A percentile compares a stretch with the other conserved stretches of the same genome.
phyloP scores from a whole-genome alignment of 1,284 basidiomycete species.

The Grifola frondosa region DNA sequence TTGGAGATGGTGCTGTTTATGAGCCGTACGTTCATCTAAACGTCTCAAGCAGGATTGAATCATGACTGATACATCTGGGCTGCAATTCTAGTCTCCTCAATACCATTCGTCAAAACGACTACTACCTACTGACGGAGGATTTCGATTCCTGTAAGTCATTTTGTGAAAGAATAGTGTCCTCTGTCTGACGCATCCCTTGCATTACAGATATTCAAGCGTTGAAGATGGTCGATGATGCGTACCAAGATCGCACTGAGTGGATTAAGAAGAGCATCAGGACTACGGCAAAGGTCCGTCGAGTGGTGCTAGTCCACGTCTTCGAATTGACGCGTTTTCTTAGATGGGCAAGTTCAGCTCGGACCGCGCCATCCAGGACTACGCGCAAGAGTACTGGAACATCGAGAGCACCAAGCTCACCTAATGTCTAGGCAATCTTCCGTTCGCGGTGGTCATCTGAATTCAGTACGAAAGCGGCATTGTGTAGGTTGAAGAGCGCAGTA shows the following conservation, averaged over 20 bases:
- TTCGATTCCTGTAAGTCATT: slow-evolving; percentile 78
- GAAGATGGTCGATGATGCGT: slow-evolving; percentile 84
- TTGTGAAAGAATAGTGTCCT: slow-evolving; percentile 4
- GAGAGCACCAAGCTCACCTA: slow-evolving; percentile 31
- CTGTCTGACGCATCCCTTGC: background rate
- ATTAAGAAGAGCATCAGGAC: slow-evolving; percentile 88
- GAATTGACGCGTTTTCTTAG: slow-evolving; percentile 34
- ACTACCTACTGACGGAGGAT: slow-evolving; percentile 85
- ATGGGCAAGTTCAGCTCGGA: slow-evolving; percentile 97
- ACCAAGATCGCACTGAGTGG: slow-evolving; percentile 81
- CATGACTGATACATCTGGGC: background rate
- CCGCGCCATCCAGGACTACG: slow-evolving; percentile 87
- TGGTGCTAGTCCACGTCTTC: slow-evolving; percentile 3
- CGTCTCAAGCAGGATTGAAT: background rate
- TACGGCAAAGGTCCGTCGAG: slow-evolving; percentile 60
- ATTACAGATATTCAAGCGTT: slow-evolving; percentile 73
- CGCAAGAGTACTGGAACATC: slow-evolving; percentile 52
- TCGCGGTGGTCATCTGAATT: too few species aligned
- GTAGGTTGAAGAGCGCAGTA: too few species aligned
- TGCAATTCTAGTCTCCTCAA: slow-evolving; percentile 51
- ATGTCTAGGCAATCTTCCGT: too few species aligned
- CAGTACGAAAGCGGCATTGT: too few species aligned
- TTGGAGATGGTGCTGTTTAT: slow-evolving; percentile 76
- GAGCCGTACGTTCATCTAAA: slow-evolving; percentile 59
- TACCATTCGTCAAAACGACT: slow-evolving; percentile 77